Evolutionary conservation across 768 basidiomycete species (phyloP), one percentile per base, ranked within the genome.

Genomic region (Suillus hirtellus): DNA sequence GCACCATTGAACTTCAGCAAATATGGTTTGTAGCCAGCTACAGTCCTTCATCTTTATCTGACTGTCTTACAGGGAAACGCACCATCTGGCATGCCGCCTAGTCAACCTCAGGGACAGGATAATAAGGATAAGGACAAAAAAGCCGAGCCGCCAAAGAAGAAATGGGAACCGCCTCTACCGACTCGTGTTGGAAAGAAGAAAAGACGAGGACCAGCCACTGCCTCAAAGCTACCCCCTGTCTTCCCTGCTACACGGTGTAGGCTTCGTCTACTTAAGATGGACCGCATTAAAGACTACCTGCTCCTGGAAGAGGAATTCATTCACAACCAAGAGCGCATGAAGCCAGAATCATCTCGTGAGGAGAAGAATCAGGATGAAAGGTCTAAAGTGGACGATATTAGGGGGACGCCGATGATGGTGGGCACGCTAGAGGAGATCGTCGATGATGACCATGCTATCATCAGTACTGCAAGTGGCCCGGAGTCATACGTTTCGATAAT

Each of bases 361-460:
- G 95, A 97, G 79, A 93, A 95, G 83, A 93, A 95, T 65, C 95
- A 95, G 73, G 96, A 97, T 72, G 96, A 99, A 72, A 82, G 93
- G 71, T 92, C 90, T 10, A 90, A 87, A 71, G 94, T 99, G 54
- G 96, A 99, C 76, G 93, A 95, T 76, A 75, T 99, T 40, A 89
- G 96, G 40, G 97, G 97, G 8, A 91, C 88, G 55, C 97, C 96
- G 9, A 96, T 99, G 95, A 91, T 91, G n/a, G 95, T 99, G 64
- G 97, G 97, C 24, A 95, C 95, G 0, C 83, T 99, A 76, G 97
- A 99, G 79, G 97, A 99, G 78, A 93, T 96, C 67, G 94, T 96
- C 69, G 94, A 96, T 82, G 95, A 96, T 78, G 94, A 96, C 84
- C 94, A 99, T 77, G 97, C 97, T n/a, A 98, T 99, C 75, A 90